Conservation (phyloP, 768 basidiomycete genomes). For the Bullera alba region DNA sequence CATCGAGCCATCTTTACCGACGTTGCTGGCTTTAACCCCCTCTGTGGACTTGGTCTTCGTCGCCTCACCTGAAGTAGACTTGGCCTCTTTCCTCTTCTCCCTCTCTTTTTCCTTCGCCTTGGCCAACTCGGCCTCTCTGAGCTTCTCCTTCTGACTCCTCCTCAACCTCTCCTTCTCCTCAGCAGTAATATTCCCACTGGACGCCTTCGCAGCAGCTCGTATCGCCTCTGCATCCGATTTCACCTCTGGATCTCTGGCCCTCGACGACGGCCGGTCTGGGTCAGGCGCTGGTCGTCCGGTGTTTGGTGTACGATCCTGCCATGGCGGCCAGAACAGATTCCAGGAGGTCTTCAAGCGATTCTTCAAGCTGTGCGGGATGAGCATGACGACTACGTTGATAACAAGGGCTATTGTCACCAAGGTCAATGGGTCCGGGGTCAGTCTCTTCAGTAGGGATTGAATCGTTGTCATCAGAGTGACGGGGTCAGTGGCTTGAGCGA, state of each 20-base stretch:
- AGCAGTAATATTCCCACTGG: no score
- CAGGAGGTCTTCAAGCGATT: conserved; percentile 17
- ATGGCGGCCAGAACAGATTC: conserved; percentile 31
- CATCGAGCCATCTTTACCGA: no score
- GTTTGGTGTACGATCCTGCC: conserved; percentile 31
- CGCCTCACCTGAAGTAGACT: no score
- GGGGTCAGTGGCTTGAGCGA: not conserved
- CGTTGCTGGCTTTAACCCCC: no score
- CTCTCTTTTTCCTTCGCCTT: not conserved
- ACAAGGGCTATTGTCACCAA: conserved; percentile 11
- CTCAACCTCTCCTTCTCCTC: conserved; percentile 2
- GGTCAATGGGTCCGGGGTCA: not conserved
- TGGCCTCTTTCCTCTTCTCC: no score
- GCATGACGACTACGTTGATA: conserved; percentile 10
- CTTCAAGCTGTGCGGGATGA: conserved; percentile 9
- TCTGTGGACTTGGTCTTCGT: no score
- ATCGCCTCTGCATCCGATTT: no score
- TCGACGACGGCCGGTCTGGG: no score
- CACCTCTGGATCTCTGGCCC: no score
- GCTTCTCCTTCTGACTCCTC: not conserved
- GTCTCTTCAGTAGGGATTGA: not conserved
- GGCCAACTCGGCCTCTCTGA: not conserved
- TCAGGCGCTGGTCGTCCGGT: no score
- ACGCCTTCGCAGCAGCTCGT: no score
- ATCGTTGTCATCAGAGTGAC: not conserved